A percentile compares a stretch with the other conserved stretches of the same genome.
These are phyloP conservation scores for Brassica cretica DNA, from an alignment of 345 rosid genomes.

Conservation along the genomic window DNA sequence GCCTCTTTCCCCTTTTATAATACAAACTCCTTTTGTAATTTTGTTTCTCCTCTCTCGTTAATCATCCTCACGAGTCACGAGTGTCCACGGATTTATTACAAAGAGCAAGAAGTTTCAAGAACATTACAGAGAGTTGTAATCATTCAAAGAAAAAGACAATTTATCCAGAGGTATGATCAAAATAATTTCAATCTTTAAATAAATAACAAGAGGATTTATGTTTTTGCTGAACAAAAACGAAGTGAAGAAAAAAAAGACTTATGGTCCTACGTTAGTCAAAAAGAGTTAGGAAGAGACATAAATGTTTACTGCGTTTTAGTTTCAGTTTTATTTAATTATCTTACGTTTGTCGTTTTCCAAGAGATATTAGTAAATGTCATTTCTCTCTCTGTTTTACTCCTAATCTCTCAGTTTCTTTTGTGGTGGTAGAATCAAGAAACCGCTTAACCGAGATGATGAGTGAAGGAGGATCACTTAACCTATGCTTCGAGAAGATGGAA, in stretches of 20 bases:
- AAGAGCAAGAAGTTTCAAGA: neutral
- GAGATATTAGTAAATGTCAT: conserved; percentile 7
- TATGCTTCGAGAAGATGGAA: conserved; percentile 65
- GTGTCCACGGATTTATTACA: neutral
- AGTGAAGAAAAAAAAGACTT: neutral
- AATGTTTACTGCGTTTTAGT: conserved; percentile 17
- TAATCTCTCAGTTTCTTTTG: conserved; percentile 3
- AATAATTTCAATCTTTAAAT: neutral
- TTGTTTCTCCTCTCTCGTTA: neutral
- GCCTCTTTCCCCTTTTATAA: conserved; percentile 10
- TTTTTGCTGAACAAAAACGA: neutral
- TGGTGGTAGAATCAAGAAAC: conserved; percentile 42
- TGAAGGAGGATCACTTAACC: conserved; percentile 48
- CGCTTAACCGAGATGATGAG: conserved; percentile 32
- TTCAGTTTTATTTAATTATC: neutral
- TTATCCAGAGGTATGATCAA: conserved; percentile 11
- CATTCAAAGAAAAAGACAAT: too few relatives aligned
- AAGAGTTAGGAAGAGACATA: conserved; percentile 6
- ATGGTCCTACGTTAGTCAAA: conserved; percentile 23
- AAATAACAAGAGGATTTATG: neutral
- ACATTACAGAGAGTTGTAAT: neutral
- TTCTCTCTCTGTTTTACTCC: neutral
- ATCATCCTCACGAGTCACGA: neutral
- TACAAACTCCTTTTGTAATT: neutral
- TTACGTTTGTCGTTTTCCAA: conserved; percentile 9